These are phyloP conservation scores for Tubosaeta sp. DNA, from an alignment of 768 basidiomycete species.

Conservation along the genomic window DNA sequence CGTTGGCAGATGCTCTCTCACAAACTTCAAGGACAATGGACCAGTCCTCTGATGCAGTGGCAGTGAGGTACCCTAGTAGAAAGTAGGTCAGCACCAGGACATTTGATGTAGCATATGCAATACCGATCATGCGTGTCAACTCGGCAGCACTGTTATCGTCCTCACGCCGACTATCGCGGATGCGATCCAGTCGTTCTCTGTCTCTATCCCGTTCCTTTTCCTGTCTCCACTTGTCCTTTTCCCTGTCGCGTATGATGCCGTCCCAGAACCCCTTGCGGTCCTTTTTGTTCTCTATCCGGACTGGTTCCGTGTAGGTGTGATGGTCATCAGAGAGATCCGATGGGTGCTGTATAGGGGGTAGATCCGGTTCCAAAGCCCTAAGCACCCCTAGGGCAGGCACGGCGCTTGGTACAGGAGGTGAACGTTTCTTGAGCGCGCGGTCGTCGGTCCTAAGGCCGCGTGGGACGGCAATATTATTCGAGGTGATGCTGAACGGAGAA, in stretches of 20 bases:
- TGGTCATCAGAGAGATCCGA: slow-evolving; percentile 31
- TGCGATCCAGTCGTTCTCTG: slow-evolving; percentile 28
- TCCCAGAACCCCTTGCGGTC: slow-evolving; percentile 59
- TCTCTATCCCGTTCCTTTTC: slow-evolving; percentile 38
- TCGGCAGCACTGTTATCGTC: slow-evolving; percentile 49
- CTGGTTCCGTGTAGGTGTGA: slow-evolving; percentile 17
- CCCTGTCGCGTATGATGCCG: slow-evolving; percentile 32
- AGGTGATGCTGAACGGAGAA: slow-evolving; percentile 42
- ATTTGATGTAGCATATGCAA: slow-evolving; percentile 6
- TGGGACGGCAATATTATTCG: slow-evolving; percentile 17
- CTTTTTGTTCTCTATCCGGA: slow-evolving; percentile 38
- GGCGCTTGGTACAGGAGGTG: slow-evolving; percentile 28
- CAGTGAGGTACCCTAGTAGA: slow-evolving; percentile 63
- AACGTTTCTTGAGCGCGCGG: slow-evolving; percentile 26
- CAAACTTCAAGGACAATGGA: slow-evolving; percentile 79
- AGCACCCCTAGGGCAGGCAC: slow-evolving; percentile 51
- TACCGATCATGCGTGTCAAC: slow-evolving; percentile 71
- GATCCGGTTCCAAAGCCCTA: slow-evolving; percentile 56
- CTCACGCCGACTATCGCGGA: slow-evolving; percentile 21
- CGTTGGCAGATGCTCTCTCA: slow-evolving; percentile 71
- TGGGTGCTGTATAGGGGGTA: slow-evolving; percentile 6
- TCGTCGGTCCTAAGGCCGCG: slow-evolving; percentile 19
- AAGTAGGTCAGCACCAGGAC: neutral
- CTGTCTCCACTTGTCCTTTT: slow-evolving; percentile 29
- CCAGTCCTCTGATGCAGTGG: slow-evolving; percentile 81